Evolutionary conservation across 202 grass and related monocot species (phyloP).

Genomic region (Brachypodium distachyon): DNA sequence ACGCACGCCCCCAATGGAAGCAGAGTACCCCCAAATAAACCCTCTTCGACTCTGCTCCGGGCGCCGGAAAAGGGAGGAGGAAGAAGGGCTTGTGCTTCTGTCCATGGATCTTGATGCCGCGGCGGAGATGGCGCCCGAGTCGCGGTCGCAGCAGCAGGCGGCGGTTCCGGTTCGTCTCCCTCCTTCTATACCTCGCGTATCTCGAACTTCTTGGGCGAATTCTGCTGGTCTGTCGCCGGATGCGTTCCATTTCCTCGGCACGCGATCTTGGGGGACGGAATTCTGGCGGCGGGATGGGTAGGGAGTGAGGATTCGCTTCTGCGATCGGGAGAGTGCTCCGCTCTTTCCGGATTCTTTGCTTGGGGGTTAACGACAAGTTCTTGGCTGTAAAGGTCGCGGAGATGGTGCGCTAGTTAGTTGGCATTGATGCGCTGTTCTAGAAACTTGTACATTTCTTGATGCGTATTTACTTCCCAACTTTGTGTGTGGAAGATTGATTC

Average conservation of each 20-base stretch:
- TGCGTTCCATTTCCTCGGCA: not conserved
- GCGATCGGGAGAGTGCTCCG: not conserved
- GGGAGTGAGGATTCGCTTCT: not conserved
- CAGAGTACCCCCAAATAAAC: not conserved
- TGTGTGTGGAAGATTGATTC: not conserved
- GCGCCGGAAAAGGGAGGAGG: not conserved
- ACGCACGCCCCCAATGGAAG: not conserved
- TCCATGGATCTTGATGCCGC: slow-evolving; percentile 15
- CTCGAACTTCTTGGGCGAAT: not conserved
- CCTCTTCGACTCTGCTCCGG: not conserved
- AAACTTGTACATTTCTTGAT: not conserved
- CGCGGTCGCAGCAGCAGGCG: not conserved
- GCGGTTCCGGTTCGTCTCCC: not conserved
- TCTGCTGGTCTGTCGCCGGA: not conserved
- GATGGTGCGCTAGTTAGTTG: not conserved
- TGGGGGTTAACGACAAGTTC: not conserved
- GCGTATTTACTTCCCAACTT: not conserved
- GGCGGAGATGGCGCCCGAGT: not conserved
- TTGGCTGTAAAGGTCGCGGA: not conserved
- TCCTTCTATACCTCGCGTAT: not conserved
- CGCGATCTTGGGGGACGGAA: not conserved
- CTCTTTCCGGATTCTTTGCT: slow-evolving; percentile 1
- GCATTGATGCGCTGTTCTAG: not conserved
- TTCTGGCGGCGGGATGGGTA: not conserved
- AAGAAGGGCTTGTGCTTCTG: not conserved